phyloP scores from a whole-genome alignment of 192 early-diverging fungal species.

The Linnemannia zychae region DNA sequence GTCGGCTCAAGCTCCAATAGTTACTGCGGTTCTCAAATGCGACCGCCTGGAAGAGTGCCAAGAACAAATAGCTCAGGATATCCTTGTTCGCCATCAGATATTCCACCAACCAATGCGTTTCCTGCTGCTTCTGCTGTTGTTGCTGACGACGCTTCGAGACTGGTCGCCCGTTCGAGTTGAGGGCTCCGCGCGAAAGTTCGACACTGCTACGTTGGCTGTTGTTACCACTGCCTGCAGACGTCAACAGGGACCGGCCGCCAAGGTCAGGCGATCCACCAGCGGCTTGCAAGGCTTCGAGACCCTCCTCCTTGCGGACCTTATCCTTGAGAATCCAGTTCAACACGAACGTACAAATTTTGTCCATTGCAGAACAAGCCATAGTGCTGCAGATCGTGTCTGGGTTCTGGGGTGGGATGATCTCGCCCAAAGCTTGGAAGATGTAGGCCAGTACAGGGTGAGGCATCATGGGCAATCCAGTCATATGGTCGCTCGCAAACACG shows the following conservation, averaged over 20 bases:
- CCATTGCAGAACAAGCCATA: constrained; percentile 77
- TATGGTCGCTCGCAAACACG: constrained; percentile 75
- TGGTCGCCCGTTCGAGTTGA: constrained; percentile 34
- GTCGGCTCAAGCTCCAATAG: constrained; percentile 87
- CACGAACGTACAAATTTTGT: constrained; percentile 80
- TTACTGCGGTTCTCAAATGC: constrained; percentile 86
- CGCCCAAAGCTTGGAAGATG: constrained; percentile 80
- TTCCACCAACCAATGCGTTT: constrained; percentile 68
- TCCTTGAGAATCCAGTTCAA: constrained; percentile 62
- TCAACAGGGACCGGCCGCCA: constrained; percentile 16
- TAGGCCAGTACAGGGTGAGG: constrained; percentile 72
- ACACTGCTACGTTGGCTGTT: constrained; percentile 24
- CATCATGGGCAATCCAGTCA: constrained; percentile 71
- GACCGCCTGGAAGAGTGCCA: constrained; percentile 77
- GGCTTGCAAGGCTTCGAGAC: constrained; percentile 14
- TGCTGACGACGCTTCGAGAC: constrained; percentile 52
- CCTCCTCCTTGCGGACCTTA: constrained; percentile 45
- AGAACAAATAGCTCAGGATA: constrained; percentile 73
- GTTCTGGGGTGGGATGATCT: constrained; percentile 72
- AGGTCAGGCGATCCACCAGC: constrained; percentile 46
- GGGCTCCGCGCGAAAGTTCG: constrained; percentile 27
- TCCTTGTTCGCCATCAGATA: constrained; percentile 70
- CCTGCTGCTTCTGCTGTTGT: constrained; percentile 44
- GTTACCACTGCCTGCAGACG: constrained; percentile 28
- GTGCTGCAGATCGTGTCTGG: constrained; percentile 62